Evolutionary conservation across 768 basidiomycete genomes (phyloP).

Genomic region (Boletus sp.): DNA sequence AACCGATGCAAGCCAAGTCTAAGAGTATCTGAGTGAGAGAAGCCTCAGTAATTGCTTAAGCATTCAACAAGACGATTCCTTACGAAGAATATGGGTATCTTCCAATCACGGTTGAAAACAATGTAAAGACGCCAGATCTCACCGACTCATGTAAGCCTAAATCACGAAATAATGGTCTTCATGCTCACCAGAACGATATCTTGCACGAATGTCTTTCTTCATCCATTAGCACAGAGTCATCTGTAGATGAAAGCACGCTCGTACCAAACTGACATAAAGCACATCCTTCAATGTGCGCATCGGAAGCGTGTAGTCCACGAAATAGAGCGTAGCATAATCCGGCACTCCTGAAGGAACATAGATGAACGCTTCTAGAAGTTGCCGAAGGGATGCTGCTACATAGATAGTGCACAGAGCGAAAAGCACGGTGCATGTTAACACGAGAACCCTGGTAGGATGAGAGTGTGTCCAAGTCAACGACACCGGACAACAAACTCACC

Average conservation of each 20-base stretch:
- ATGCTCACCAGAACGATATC: slow-evolving; percentile 15
- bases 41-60: not conserved
- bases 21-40: slow-evolving; percentile 15
- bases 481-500: not conserved
- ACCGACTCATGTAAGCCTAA: not conserved
- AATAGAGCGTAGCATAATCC: slow-evolving; percentile 13
- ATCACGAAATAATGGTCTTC: not conserved
- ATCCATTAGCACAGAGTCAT: not conserved
- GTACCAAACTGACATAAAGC: slow-evolving; percentile 14
- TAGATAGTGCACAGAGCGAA: slow-evolving; percentile 12
- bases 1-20: slow-evolving; percentile 20
- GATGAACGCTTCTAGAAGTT: slow-evolving; percentile 17
- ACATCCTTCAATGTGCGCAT: slow-evolving; percentile 16
- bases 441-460: slow-evolving; percentile 8
- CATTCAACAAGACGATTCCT: not conserved
- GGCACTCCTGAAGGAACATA: slow-evolving; percentile 4
- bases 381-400: slow-evolving; percentile 13
- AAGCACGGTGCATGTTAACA: slow-evolving; percentile 12
- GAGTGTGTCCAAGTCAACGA: not conserved
- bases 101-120: slow-evolving; percentile 24
- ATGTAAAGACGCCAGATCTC: slow-evolving; percentile 26
- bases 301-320: slow-evolving; percentile 7
- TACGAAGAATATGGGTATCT: slow-evolving; percentile 17
- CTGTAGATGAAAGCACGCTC: not conserved
- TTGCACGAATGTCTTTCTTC: slow-evolving; percentile 13